Conservation (phyloP, 306 rosid genomes). For the Aeschynomene evenia region DNA sequence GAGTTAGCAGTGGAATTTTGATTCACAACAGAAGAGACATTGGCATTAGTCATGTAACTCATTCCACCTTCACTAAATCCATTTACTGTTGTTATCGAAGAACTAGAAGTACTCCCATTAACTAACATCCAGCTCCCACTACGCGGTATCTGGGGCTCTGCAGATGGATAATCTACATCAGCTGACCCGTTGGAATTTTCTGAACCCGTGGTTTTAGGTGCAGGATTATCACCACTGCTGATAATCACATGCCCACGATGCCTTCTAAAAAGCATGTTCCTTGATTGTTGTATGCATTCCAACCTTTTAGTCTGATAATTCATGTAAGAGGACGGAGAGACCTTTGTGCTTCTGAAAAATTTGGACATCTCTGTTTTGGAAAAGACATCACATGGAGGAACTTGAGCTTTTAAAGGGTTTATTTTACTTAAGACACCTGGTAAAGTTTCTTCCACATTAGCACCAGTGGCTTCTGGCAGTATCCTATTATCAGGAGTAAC, state of each 20-base stretch:
- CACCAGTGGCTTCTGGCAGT: conserved; percentile 41
- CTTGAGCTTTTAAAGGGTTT: conserved; percentile 78
- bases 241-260: conserved; percentile 25
- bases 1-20: conserved; percentile 39
- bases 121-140: conserved; percentile 35
- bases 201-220: conserved; percentile 36
- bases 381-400: conserved; percentile 77
- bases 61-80: conserved; percentile 43
- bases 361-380: conserved; percentile 71
- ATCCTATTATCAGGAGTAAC: conserved; percentile 36
- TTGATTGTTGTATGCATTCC: conserved; percentile 43
- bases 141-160: conserved; percentile 38
- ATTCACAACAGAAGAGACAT: conserved; percentile 32
- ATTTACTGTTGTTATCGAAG: conserved; percentile 43
- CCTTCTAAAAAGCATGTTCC: conserved; percentile 34
- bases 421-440: conserved; percentile 40
- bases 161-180: conserved; percentile 35
- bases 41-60: conserved; percentile 20
- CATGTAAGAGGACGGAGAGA: conserved; percentile 56
- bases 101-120: conserved; percentile 39
- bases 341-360: conserved; percentile 57
- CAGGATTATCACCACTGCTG: conserved; percentile 30
- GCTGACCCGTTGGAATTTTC: conserved; percentile 43
- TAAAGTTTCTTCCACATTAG: conserved; percentile 38
- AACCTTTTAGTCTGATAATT: conserved; percentile 47